Conservation (phyloP, 2,329 filamentous ascomycete genomes). For the Ambrosiella beaveri region DNA sequence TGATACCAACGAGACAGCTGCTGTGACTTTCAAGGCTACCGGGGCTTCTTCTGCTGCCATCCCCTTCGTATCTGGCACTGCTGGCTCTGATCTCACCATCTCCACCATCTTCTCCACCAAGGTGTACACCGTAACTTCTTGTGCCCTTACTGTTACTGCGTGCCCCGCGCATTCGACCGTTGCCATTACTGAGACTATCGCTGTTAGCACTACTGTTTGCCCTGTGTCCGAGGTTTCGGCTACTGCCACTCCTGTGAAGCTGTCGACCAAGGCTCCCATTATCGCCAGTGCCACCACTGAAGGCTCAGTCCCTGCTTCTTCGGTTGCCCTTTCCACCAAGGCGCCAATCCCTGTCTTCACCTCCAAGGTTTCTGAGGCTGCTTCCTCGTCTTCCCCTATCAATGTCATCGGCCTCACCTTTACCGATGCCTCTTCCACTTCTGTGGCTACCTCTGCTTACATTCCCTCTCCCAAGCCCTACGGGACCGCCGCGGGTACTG, state of each 20-base stretch:
- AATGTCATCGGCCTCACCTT: not conserved
- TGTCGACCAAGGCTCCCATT: not conserved
- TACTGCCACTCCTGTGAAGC: not conserved
- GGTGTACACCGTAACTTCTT: not conserved
- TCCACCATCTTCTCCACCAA: conserved; percentile 2
- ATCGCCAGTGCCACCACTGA: not conserved
- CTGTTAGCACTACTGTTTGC: not conserved
- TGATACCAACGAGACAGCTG: not conserved
- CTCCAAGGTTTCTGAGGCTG: not conserved
- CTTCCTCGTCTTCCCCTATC: not conserved
- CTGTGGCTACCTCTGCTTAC: not conserved
- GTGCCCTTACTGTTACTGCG: not conserved
- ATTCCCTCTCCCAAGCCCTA: not conserved
- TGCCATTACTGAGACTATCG: not conserved
- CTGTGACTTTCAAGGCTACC: not conserved
- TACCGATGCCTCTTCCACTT: not conserved
- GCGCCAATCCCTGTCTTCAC: not conserved
- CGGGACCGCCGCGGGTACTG: not conserved
- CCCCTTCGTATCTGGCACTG: not conserved
- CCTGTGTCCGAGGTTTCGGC: conserved; percentile 2
- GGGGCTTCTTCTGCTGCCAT: not conserved
- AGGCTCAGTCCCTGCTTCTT: not conserved
- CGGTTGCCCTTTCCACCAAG: not conserved
- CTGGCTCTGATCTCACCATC: not conserved
- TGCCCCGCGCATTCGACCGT: not conserved